Percentiles rank a stretch among this genome's conserved stretches.
phyloP scores from a whole-genome alignment of 2,329 filamentous ascomycete species.

The Phyllosticta citribraziliensis region DNA sequence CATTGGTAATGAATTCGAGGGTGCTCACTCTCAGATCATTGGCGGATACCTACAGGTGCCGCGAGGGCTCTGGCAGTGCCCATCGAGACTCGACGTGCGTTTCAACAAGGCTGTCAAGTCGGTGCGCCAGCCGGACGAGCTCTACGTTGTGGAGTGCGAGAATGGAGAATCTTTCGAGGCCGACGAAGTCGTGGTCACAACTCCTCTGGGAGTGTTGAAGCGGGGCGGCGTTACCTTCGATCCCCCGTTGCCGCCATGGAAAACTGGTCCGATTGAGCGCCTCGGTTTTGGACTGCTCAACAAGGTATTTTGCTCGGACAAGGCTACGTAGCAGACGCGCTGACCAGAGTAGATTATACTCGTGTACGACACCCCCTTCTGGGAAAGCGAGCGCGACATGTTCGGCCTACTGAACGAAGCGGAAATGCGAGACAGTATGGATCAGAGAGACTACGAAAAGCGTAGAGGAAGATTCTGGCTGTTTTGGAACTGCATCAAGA shows the following conservation, averaged over 20 bases:
- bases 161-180: slow-evolving; percentile 69
- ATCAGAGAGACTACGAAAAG: slow-evolving; percentile 67
- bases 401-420: slow-evolving; percentile 83
- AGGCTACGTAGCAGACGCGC: neutral
- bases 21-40: slow-evolving; percentile 83
- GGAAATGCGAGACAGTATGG: slow-evolving; percentile 56
- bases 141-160: slow-evolving; percentile 55
- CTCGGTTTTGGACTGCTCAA: slow-evolving; percentile 92
- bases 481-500: slow-evolving; percentile 93
- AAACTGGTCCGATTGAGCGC: slow-evolving; percentile 66
- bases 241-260: slow-evolving; percentile 84
- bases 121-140: slow-evolving; percentile 50
- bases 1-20: slow-evolving; percentile 94
- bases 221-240: slow-evolving; percentile 72
- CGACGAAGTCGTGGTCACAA: slow-evolving; percentile 85
- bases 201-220: slow-evolving; percentile 86
- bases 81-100: slow-evolving; percentile 65
- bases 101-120: slow-evolving; percentile 63
- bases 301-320: slow-evolving; percentile 46
- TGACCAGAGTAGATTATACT: slow-evolving; percentile 51
- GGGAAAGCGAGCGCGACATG: slow-evolving; percentile 83
- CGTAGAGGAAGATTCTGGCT: slow-evolving; percentile 90
- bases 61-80: slow-evolving; percentile 71
- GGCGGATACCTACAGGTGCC: slow-evolving; percentile 92
- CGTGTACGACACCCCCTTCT: slow-evolving; percentile 82